Conservation (phyloP, 2,329 filamentous ascomycete genomes). For the Penicillium polonicum region DNA sequence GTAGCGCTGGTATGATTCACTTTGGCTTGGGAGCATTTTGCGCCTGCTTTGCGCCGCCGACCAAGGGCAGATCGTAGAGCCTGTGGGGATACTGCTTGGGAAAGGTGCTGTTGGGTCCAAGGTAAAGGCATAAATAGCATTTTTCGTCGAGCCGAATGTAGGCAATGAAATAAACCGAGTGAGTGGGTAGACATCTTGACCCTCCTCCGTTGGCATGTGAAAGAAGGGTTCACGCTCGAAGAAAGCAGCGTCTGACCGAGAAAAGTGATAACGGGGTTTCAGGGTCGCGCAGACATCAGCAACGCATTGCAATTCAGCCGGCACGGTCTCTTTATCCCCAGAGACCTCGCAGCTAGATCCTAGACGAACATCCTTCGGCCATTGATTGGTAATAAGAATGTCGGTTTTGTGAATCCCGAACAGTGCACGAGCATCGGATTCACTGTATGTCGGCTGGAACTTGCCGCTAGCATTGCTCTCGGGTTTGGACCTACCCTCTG, state of each 20-base stretch:
- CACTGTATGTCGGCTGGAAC: conserved; percentile 73
- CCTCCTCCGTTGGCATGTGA: conserved; percentile 56
- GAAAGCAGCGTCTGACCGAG: conserved; percentile 67
- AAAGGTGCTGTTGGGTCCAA: conserved; percentile 64
- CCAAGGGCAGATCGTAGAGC: conserved; percentile 71
- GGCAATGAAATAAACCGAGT: conserved; percentile 92
- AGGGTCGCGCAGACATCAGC: conserved; percentile 74
- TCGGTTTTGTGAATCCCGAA: conserved; percentile 76
- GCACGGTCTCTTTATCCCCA: conserved; percentile 48
- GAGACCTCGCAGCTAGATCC: conserved; percentile 60
- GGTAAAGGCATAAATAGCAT: conserved; percentile 60
- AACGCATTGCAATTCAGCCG: conserved; percentile 63
- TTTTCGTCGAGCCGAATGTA: conserved; percentile 73
- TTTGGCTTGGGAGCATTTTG: conserved; percentile 39
- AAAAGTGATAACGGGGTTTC: conserved; percentile 91
- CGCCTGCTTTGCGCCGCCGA: conserved; percentile 59
- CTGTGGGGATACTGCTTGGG: conserved; percentile 61
- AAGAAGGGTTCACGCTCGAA: conserved; percentile 94
- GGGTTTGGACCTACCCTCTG: conserved; percentile 28
- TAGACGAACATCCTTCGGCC: conserved; percentile 72
- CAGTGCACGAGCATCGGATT: conserved; percentile 72
- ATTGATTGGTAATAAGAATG: conserved; percentile 81
- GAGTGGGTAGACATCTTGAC: conserved; percentile 55
- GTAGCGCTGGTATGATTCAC: conserved; percentile 40
- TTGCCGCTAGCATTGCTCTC: conserved; percentile 55